Evolutionary conservation across 495 filamentous ascomycete species (phyloP), one percentile per base, ranked within the genome.

Genomic region (Neurospora tetrasperma): DNA sequence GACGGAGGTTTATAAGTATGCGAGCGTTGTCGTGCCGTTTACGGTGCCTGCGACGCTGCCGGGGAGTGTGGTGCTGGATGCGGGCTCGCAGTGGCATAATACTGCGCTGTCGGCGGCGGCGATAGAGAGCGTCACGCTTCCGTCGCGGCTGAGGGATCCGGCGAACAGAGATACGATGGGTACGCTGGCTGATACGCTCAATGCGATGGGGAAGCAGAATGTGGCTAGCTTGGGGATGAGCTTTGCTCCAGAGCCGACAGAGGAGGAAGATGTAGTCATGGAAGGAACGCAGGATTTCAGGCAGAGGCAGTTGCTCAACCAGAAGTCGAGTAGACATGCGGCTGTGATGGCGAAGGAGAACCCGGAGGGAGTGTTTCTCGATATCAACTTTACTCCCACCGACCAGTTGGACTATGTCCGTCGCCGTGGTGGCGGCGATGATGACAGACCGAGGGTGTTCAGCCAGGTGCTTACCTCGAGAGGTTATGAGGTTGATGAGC

Each of bases 11-110:
- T 88, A 92, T 48, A 84, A 88, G 31, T 88, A 92, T 74, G 89
- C 91, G 10, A 93, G 91, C 14, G 82, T 98, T 18, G 92, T 96
- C 76, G 85, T 96, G 43, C 96, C 96, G 1, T 83, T 98, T 44
- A 85, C 91, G 4, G 80, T 91, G 38, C 88, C 89, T 35, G 54
- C 54, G 14, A 87, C 89, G 40, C 79, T 78, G 35, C 91, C 94
- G 16, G 71, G 75, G 5, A 90, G 88, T 74, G 76, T 97, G 16
- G 79, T 81, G 31, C 76, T 98, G 35, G 88, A 97, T 77, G 75
- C 77, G 41, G 81, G 82, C 11, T 96, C 92, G 8, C 82, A 85
- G 75, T 99, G 96, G 96, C 90, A 97, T 74, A 89, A 85, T 20
- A 91, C 92, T 16, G 95, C 90, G 9, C 80, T 98, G 35, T 84